Evolutionary conservation across 2,329 filamentous ascomycete genomes (phyloP).

Genomic region (Chaetoscypha palmicola): DNA sequence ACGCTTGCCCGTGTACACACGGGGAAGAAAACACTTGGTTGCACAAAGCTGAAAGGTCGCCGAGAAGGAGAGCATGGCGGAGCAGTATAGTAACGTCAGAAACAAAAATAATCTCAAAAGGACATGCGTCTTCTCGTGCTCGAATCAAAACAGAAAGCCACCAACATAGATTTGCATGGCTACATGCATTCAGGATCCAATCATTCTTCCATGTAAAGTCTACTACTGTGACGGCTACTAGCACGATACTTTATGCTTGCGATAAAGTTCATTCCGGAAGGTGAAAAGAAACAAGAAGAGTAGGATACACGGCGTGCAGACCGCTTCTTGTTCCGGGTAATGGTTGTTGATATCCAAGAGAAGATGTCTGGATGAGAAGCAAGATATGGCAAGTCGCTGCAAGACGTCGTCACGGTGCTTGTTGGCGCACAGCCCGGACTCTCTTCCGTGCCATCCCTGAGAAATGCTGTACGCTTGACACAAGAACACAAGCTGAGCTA

Average conservation of each 20-base stretch:
- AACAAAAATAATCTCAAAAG: not conserved
- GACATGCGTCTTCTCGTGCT: not conserved
- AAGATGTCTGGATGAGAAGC: too few species aligned
- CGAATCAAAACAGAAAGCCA: not conserved
- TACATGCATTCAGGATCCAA: too few species aligned
- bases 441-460: not conserved
- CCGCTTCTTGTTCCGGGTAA: too few species aligned
- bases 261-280: too few species aligned
- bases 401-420: too few species aligned
- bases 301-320: too few species aligned
- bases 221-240: too few species aligned
- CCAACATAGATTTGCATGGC: not conserved
- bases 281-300: too few species aligned
- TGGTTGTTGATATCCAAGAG: too few species aligned
- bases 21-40: not conserved
- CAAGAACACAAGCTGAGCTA: not conserved
- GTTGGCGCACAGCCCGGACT: not conserved
- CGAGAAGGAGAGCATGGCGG: not conserved
- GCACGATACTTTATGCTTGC: too few species aligned
- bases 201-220: too few species aligned
- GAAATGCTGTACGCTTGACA: not conserved
- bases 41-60: not conserved
- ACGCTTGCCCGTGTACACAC: not conserved
- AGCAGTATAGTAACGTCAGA: not conserved
- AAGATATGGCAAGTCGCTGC: too few species aligned